Evolutionary conservation across 805 yeast species (phyloP), one percentile per base, ranked within the genome.

Genomic region (Saccharomycopsis fibuligera): DNA sequence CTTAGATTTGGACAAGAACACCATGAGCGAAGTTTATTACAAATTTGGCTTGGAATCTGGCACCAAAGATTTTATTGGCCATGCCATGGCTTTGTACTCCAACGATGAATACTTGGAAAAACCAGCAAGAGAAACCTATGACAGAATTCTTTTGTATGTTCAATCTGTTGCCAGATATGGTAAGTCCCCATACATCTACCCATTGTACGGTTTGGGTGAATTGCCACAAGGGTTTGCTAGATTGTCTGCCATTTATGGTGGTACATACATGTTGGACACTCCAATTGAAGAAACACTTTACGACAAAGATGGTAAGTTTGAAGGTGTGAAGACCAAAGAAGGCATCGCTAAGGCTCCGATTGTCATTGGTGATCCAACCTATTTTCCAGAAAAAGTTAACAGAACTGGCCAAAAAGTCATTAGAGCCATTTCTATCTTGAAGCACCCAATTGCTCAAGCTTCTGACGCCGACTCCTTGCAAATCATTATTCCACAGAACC

Each of bases 141-240:
- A 91, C 63, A 76, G 98, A 65, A 79, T 93, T 48, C 67, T 86
- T 44, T 74, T 93, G 53, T 93, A 93, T 61, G 83, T 87, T 42
- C 87, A 86, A 58, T 86, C 96, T 12, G 95, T 93, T 53, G 93
- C 96, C 25, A 81, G 93, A 60, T 93, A 86, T 66, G 98, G 99
- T 50, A 90, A 90, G 68, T 86, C 96, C 5, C 99, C 99, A 10
- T 93, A 93, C 65, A 76, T 93, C 54, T 93, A 93, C 64, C 99
- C 99, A 42, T 72, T 91, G 60, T 93, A 93, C 62, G 99, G 99
- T 5, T 75, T 93, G 50, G 99, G 99, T 45, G 99, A 93, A 67
- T 74, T 93, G 52, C 99, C 99, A n/a, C 99, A 93, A 69, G 99
- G 97, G 6, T 93, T 93, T 71, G 97, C 98, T 9, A 78, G 99